Percentiles rank a stretch among this genome's conserved stretches.
phyloP scores from a whole-genome alignment of 1,284 basidiomycete genomes.

The Tausonia pullulans region DNA sequence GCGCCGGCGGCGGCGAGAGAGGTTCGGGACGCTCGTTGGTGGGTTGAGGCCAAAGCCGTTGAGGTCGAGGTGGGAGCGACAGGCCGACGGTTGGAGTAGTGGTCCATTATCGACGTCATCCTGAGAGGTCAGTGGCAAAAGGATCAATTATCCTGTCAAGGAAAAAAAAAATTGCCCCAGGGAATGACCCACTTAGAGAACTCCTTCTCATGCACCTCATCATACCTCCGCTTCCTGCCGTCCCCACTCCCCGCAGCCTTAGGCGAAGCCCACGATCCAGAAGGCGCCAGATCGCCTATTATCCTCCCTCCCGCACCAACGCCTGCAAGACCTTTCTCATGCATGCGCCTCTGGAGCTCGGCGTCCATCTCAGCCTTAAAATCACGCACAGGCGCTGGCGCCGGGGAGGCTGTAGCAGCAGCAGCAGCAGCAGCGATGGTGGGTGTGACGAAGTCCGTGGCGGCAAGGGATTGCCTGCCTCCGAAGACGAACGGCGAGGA shows the following conservation, averaged over 20 bases:
- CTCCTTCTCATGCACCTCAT: slow-evolving; percentile 14
- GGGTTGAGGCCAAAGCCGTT: too few relatives aligned
- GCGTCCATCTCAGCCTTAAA: slow-evolving; percentile 13
- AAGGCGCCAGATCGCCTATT: not conserved
- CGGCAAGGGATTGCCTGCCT: too few relatives aligned
- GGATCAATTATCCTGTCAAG: too few relatives aligned
- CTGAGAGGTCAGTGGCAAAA: too few relatives aligned
- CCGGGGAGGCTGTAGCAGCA: not conserved
- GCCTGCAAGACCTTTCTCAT: not conserved
- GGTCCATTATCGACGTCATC: too few relatives aligned
- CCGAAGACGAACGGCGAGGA: slow-evolving; percentile 8
- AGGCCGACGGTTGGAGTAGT: too few relatives aligned
- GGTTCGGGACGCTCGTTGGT: too few relatives aligned
- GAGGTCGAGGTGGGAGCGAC: too few relatives aligned
- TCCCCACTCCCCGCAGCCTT: not conserved
- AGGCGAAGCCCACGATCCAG: too few relatives aligned
- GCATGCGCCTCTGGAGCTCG: slow-evolving; percentile 9
- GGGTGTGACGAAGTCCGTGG: not conserved
- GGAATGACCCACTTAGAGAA: slow-evolving; percentile 9
- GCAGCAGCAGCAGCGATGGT: not conserved
- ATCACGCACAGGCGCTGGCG: too few relatives aligned
- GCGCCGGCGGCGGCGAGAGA: too few relatives aligned
- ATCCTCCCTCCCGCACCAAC: not conserved
- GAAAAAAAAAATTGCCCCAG: not conserved
- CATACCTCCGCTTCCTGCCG: slow-evolving; percentile 11